A percentile compares a stretch with the other conserved stretches of the same genome.
These are phyloP conservation scores for Tuber melanosporum DNA, from an alignment of 495 filamentous ascomycete species.

Conservation along the genomic window DNA sequence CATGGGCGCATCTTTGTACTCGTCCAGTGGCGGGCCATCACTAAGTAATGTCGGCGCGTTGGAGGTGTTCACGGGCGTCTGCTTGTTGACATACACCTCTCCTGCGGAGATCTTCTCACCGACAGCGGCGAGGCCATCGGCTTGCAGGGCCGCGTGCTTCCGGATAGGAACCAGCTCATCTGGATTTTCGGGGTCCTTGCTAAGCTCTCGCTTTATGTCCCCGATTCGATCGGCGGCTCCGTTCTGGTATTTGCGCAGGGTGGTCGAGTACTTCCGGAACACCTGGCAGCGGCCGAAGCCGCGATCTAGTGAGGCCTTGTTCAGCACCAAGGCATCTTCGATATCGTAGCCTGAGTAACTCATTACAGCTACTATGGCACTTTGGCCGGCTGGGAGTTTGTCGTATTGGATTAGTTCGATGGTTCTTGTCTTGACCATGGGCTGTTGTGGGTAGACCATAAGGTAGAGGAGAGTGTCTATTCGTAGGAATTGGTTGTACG, in stretches of 20 bases:
- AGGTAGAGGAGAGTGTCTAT: slow-evolving; percentile 94
- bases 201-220: slow-evolving; percentile 46
- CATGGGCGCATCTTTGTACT: slow-evolving; percentile 63
- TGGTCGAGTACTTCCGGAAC: slow-evolving; percentile 75
- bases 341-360: slow-evolving; percentile 99
- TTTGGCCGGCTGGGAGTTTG: slow-evolving; percentile 92
- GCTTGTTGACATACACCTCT: slow-evolving; percentile 83
- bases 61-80: slow-evolving; percentile 66
- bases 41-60: slow-evolving; percentile 51
- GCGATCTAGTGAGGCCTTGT: slow-evolving; percentile 88
- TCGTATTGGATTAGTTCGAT: slow-evolving; percentile 97
- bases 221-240: slow-evolving; percentile 67
- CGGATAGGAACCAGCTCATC: slow-evolving; percentile 50
- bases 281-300: slow-evolving; percentile 96
- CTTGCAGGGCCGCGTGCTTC: slow-evolving; percentile 68
- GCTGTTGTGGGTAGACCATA: slow-evolving; percentile 95
- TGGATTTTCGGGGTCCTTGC: slow-evolving; percentile 51
- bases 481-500: slow-evolving; percentile 90
- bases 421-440: slow-evolving; percentile 91
- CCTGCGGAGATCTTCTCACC: slow-evolving; percentile 65
- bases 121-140: slow-evolving; percentile 76
- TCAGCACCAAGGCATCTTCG: slow-evolving; percentile 93
- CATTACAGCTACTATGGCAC: slow-evolving; percentile 96
- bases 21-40: slow-evolving; percentile 45
- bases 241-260: slow-evolving; percentile 74